Evolutionary conservation across 352 stramenopile genomes (phyloP).

Genomic region (Pythium chondricola): DNA sequence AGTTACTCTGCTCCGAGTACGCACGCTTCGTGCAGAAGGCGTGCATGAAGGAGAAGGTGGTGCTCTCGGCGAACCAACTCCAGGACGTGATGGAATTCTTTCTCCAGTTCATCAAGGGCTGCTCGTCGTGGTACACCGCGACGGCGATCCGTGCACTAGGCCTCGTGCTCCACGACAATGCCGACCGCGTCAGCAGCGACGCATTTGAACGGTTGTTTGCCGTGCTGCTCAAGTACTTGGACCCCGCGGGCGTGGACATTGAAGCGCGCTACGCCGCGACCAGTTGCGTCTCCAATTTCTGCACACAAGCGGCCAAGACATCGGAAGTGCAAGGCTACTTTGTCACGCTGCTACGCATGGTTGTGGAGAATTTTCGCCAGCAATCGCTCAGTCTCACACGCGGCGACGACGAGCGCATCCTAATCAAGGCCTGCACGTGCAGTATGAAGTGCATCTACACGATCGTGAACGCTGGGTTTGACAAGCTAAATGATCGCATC

Average conservation of each 20-base stretch:
- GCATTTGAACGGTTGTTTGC: constrained; percentile 66
- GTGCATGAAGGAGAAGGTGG: constrained; percentile 64
- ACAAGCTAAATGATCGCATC: constrained; percentile 55
- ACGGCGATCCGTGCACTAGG: constrained; percentile 65
- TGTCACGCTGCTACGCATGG: constrained; percentile 66
- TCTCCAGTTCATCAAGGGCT: constrained; percentile 68
- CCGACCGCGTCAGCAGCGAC: constrained; percentile 42
- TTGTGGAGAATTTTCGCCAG: constrained; percentile 83
- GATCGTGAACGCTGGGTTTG: constrained; percentile 67
- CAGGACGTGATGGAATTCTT: constrained; percentile 64
- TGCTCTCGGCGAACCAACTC: constrained; percentile 53
- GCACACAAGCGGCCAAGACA: constrained; percentile 55
- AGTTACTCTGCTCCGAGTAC: constrained; percentile 72
- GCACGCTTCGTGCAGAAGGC: constrained; percentile 75
- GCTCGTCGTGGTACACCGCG: constrained; percentile 68
- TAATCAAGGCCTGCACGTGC: constrained; percentile 78
- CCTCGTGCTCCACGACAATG: constrained; percentile 73
- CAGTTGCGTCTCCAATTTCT: constrained; percentile 81
- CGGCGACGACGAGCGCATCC: constrained; percentile 63
- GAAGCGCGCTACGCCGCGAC: constrained; percentile 81
- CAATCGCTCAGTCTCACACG: constrained; percentile 59
- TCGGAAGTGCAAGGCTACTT: constrained; percentile 67
- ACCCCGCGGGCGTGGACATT: constrained; percentile 73
- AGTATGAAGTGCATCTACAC: constrained; percentile 86
- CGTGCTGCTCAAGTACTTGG: constrained; percentile 63